These are phyloP conservation scores for Entomortierella parvispora DNA, from an alignment of 192 early-diverging fungal species.

Conservation along the genomic window DNA sequence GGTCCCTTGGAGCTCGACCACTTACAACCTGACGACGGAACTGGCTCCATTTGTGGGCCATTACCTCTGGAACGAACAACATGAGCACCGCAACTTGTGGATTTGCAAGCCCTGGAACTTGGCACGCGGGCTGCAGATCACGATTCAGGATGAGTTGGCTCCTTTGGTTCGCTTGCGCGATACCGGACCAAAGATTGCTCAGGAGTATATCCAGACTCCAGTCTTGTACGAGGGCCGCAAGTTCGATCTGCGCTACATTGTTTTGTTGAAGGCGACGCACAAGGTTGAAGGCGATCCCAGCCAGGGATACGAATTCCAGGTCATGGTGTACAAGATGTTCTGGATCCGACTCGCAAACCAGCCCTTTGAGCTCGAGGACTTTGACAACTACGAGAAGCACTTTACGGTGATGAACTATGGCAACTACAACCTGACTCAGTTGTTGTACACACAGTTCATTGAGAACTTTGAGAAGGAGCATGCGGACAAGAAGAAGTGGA, in stretches of 20 bases:
- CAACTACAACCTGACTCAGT: constrained; percentile 57
- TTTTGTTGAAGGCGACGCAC: constrained; percentile 44
- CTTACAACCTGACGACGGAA: constrained; percentile 54
- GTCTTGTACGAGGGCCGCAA: constrained; percentile 62
- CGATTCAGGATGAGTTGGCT: constrained; percentile 47
- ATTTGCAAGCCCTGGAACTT: constrained; percentile 59
- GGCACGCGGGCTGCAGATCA: constrained; percentile 55
- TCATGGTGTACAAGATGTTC: constrained; percentile 61
- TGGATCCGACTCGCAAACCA: constrained; percentile 63
- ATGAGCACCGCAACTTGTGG: constrained; percentile 54
- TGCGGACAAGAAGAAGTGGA: constrained; percentile 51
- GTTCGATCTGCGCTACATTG: constrained; percentile 61
- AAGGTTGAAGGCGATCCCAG: constrained; percentile 45
- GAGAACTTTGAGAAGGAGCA: constrained; percentile 62
- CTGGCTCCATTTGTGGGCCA: constrained; percentile 55
- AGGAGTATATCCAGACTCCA: constrained; percentile 56
- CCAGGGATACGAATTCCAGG: constrained; percentile 47
- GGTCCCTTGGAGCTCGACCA: constrained; percentile 53
- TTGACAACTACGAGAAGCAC: constrained; percentile 59
- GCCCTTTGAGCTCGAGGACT: constrained; percentile 39
- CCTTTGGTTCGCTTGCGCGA: constrained; percentile 56
- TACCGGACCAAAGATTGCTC: constrained; percentile 55
- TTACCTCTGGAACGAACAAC: constrained; percentile 53
- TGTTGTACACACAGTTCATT: constrained; percentile 59
- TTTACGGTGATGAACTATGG: constrained; percentile 64